Evolutionary conservation across 306 rosid genomes (phyloP).

Genomic region (Pyrus bretschneideri): DNA sequence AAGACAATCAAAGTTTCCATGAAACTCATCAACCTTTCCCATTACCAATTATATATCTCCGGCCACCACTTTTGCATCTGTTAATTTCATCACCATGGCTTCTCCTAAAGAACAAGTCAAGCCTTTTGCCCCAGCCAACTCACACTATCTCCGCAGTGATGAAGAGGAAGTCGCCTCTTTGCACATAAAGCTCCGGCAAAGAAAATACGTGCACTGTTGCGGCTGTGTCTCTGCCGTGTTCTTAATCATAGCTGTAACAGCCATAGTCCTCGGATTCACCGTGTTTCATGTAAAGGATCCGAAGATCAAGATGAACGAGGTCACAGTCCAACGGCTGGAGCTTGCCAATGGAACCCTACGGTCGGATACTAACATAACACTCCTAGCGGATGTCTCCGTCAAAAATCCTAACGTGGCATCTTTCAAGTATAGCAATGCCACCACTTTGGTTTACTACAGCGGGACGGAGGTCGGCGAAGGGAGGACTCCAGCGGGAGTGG

Average conservation of each 20-base stretch:
- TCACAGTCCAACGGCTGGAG: neutral
- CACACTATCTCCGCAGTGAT: constrained; percentile 7
- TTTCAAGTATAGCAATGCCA: constrained; percentile 19
- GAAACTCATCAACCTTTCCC: neutral
- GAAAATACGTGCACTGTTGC: constrained; percentile 28
- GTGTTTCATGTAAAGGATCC: constrained; percentile 36
- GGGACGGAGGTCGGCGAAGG: constrained; percentile 24
- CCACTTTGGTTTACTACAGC: constrained; percentile 15
- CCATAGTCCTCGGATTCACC: constrained; percentile 37
- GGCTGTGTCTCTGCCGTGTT: constrained; percentile 36
- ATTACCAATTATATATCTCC: constrained; percentile 1
- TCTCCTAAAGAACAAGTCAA: constrained; percentile 21
- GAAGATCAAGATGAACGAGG: constrained; percentile 2
- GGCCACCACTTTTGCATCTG: neutral
- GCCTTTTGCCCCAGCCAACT: constrained; percentile 24
- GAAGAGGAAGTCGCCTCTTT: neutral
- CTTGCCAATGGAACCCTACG: neutral
- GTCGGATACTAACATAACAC: neutral
- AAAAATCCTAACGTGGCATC: constrained; percentile 43
- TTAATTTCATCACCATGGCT: neutral
- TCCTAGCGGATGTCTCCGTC: constrained; percentile 28
- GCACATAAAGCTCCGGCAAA: neutral
- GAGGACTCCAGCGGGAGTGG: constrained; percentile 23
- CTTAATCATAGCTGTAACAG: constrained; percentile 26
- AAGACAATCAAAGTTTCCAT: neutral